Evolutionary conservation across 1,284 basidiomycete species (phyloP).

Genomic region (Boletus smithii): DNA sequence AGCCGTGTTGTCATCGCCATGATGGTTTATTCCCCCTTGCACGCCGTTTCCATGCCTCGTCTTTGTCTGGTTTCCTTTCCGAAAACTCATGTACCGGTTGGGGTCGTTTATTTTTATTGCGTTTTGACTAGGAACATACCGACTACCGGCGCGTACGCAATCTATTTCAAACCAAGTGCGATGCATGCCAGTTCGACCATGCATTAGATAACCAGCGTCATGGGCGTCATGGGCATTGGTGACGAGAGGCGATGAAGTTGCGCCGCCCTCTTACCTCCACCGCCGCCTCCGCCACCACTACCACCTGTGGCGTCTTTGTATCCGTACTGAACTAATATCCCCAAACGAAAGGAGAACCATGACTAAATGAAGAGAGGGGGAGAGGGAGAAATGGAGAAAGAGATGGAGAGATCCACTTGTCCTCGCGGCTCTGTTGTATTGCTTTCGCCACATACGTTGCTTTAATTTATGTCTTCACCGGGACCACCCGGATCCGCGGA

Average conservation of each 20-base stretch:
- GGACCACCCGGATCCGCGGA: no score
- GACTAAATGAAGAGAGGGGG: background rate
- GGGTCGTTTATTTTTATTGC: background rate
- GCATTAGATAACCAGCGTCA: constrained; percentile 29
- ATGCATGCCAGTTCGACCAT: constrained; percentile 38
- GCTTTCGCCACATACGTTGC: no score
- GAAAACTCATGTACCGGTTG: background rate
- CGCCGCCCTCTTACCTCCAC: background rate
- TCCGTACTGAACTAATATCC: background rate
- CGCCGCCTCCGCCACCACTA: constrained; percentile 7
- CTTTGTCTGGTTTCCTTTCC: background rate
- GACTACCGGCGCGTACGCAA: constrained; percentile 46
- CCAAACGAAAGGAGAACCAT: background rate
- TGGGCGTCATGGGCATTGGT: constrained; percentile 12
- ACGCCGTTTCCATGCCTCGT: background rate
- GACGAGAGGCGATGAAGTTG: constrained; percentile 1
- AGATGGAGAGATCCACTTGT: background rate
- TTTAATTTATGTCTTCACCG: no score
- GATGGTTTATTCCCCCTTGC: background rate
- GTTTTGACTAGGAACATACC: constrained; percentile 33
- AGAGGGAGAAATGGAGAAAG: background rate
- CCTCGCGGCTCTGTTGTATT: no score
- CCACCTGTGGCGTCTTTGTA: constrained; percentile 4
- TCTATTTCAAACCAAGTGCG: constrained; percentile 50
- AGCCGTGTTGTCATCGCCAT: background rate